Percentiles rank a stretch among this genome's conserved stretches.
Conservation (phyloP, 805 yeast species). For the Kazachstania taianensis region DNA sequence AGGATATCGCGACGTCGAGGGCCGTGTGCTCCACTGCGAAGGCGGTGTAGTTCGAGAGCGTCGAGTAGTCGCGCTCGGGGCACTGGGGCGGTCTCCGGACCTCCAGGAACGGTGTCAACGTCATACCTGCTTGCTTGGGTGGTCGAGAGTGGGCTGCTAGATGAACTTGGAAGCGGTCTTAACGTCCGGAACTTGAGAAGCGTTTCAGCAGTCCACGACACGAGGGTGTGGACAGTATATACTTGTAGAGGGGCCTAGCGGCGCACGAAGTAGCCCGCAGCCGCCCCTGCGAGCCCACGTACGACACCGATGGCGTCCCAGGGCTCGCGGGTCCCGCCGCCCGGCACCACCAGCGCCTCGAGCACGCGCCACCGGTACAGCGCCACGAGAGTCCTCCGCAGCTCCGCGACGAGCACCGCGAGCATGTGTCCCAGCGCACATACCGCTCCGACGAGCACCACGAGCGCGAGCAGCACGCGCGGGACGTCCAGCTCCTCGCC, state of each 20-base stretch:
- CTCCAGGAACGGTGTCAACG: slow-evolving; percentile 23
- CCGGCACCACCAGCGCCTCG: neutral
- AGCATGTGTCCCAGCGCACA: neutral
- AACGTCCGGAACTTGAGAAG: too few relatives aligned
- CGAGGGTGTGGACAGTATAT: too few relatives aligned
- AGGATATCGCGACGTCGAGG: slow-evolving; percentile 45
- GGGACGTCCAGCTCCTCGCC: too few relatives aligned
- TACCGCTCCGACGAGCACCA: neutral
- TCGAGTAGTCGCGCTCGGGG: slow-evolving; percentile 63
- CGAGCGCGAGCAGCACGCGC: too few relatives aligned
- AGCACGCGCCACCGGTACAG: slow-evolving; percentile 1
- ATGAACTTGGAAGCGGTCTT: too few relatives aligned
- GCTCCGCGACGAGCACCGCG: neutral
- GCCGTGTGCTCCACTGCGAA: slow-evolving; percentile 45
- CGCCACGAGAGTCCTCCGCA: slow-evolving; percentile 1
- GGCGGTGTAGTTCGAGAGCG: slow-evolving; percentile 58
- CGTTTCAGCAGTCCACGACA: too few relatives aligned
- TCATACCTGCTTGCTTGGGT: too few relatives aligned
- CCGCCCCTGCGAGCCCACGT: neutral
- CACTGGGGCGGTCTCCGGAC: slow-evolving; percentile 23
- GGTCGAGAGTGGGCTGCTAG: too few relatives aligned
- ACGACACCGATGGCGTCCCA: neutral
- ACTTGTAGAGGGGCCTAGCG: too few relatives aligned
- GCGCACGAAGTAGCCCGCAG: too few relatives aligned
- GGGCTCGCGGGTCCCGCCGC: neutral